Base-by-base conservation (phyloP, 345 rosid genomes). In the Firmiana major region DNA sequence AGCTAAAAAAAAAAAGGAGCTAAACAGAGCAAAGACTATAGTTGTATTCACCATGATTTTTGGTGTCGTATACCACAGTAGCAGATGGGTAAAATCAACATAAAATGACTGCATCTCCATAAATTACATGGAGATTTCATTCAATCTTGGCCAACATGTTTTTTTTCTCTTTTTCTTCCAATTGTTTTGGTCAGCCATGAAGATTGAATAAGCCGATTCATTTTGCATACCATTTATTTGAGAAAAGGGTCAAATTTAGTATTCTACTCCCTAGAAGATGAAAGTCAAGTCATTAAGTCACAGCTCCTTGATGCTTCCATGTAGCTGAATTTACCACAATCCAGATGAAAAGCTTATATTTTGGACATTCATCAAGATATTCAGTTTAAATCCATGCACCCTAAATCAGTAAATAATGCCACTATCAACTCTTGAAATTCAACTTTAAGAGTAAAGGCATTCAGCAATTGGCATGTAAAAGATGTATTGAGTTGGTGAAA, bases 31-130 rank as follows among this genome's bases (percentile, higher is more conserved):
- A 42, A 64, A 45, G 46, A 63, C 8, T 76, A 13, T 28, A 38
- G 21, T 64, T 45, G 51, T 76, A 66, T 60, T 76, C 77, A 81
- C 34, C 34, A 74, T 67, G 75, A 59, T 21, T 79, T 57, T 78
- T 28, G 73, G 81, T 80, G 64, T 76, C 71, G 74, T 34, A 80
- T 70, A 79, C 78, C 78, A 77, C 58, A 67, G 22, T 62, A 80
- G 11, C 15, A 54, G 77, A 74, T 75, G 70, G 60, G 62, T 69
- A 7, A 69, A 65, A 67, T 68, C 63, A 55, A 34, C 59, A 63
- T 46, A 65, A 43, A 69, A 60, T 57, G 49, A 34, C 21, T 24
- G 55, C 71, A 59, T 71, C 62, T 73, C 43, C 26, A 84, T 71
- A 74, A 24, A 77, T 59, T 62, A 82, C 40, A 76, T 55, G 78